Evolutionary conservation across 768 basidiomycete genomes (phyloP).

Genomic region (Trametes punicea): DNA sequence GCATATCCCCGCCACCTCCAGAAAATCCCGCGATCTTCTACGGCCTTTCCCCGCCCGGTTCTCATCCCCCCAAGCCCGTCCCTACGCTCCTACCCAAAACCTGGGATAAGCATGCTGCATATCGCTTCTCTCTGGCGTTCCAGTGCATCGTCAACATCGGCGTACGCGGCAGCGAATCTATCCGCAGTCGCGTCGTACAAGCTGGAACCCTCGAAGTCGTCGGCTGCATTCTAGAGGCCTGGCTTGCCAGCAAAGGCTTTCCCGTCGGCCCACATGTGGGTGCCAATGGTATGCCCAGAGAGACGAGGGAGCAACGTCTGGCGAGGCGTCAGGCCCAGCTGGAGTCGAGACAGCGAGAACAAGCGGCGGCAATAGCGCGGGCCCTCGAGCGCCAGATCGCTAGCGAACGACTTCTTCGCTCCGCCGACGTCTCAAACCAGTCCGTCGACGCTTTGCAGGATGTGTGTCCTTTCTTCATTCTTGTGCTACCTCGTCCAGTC

Average conservation of each 20-base stretch:
- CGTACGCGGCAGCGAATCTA: constrained; percentile 89
- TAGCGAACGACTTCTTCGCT: not conserved
- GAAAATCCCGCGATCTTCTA: constrained; percentile 75
- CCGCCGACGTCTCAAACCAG: not conserved
- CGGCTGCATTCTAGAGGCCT: constrained; percentile 89
- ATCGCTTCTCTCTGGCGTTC: constrained; percentile 89
- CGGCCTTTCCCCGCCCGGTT: constrained; percentile 66
- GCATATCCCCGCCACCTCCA: constrained; percentile 76
- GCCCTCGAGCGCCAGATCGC: constrained; percentile 53
- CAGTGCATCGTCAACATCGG: constrained; percentile 98
- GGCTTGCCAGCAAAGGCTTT: constrained; percentile 86
- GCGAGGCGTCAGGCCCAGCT: constrained; percentile 55
- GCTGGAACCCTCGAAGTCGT: constrained; percentile 93
- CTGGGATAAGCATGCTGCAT: constrained; percentile 82
- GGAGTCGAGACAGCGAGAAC: constrained; percentile 58
- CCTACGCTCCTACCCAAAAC: constrained; percentile 65
- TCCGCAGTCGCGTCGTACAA: constrained; percentile 89
- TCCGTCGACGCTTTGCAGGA: constrained; percentile 4
- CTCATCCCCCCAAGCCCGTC: constrained; percentile 49
- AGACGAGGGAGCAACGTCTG: constrained; percentile 70
- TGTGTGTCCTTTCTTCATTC: constrained; percentile 1
- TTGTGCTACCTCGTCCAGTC: not conserved
- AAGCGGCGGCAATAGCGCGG: constrained; percentile 53
- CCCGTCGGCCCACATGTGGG: constrained; percentile 78
- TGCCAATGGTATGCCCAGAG: constrained; percentile 69